A percentile compares a stretch with the other conserved stretches of the same genome.
Conservation (phyloP, 148 eudicot species). For the Bassia scoparia region DNA sequence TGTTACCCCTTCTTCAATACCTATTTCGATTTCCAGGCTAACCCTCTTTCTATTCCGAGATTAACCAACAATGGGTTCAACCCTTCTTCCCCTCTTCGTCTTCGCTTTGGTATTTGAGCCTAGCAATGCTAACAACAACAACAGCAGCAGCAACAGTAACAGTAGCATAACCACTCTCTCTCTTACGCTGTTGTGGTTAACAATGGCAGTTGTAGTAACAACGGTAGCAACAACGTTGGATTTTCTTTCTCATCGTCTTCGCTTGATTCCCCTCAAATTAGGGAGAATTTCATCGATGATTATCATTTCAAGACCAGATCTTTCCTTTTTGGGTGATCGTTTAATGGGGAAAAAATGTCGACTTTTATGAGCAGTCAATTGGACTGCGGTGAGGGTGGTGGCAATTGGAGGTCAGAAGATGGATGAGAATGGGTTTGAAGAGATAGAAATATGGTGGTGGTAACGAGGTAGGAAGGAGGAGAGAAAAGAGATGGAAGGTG, state of each 20-base stretch:
- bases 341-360: too few species aligned
- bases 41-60: conserved; percentile 44
- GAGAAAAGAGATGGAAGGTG: too few species aligned
- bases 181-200: conserved; percentile 62
- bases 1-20: conserved; percentile 30
- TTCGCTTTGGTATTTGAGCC: conserved; percentile 46
- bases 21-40: conserved; percentile 45
- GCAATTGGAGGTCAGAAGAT: too few species aligned
- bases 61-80: conserved; percentile 48
- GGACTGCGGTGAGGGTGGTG: too few species aligned
- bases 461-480: too few species aligned
- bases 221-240: conserved; percentile 1
- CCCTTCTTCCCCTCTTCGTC: conserved; percentile 55
- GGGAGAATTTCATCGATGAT: conserved; percentile 23
- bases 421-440: too few species aligned
- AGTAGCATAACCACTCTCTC: conserved; percentile 22
- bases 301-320: conserved; percentile 27
- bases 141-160: too few species aligned
- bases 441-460: too few species aligned
- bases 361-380: too few species aligned
- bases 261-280: conserved; percentile 27
- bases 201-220: conserved; percentile 23
- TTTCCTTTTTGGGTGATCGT: conserved; percentile 37
- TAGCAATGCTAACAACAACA: conserved; percentile 12
- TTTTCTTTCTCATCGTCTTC: conserved; percentile 33